Evolutionary conservation across 371 early-diverging fungal genomes (phyloP), one percentile per base, ranked within the genome.

Genomic region (Smittium mucronatum): DNA sequence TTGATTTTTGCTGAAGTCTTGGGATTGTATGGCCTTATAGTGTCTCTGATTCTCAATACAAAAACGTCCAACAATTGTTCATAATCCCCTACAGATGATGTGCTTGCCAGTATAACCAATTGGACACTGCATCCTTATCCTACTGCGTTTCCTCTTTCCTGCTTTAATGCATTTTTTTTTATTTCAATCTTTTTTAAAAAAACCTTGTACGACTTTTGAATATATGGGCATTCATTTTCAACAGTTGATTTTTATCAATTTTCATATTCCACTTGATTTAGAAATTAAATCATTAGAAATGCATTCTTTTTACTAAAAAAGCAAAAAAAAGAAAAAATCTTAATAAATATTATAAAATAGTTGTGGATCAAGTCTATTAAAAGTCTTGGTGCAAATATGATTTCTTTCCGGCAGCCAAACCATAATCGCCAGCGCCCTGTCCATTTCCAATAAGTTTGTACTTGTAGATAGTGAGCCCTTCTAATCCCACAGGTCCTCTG

Each of bases 1-100:
- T 87, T 98, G 70, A 97, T 98, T 90, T 98, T 98, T 79, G 97
- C 98, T 73, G 98, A 98, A 88, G 97, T 98, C 32, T 84, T 98
- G 81, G 95, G 92, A 76, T 83, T 92, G 72, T 90, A 89, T 71
- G 95, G 97, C 60, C 86, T 95, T 61, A 95, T 97, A 76, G 94
- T 98, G 36, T 92, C 93, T 31, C 87, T 98, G 66, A 96, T 98
- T 75, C 80, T 97, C 71, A 96, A 98, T 84, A 94, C 97, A 70
- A 92, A 89, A 81, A 83, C 30, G 5, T 11, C 64, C 47, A n/a
- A n/a, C n/a, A n/a, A n/a, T n/a, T n/a, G n/a, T n/a, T n/a, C n/a
- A n/a, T n/a, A n/a, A n/a, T n/a, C n/a, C n/a, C n/a, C n/a, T n/a
- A n/a, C n/a, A n/a, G n/a, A n/a, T n/a, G n/a, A n/a, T n/a, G n/a